Conservation (phyloP, 345 rosid genomes). For the Erucastrum elatum region DNA sequence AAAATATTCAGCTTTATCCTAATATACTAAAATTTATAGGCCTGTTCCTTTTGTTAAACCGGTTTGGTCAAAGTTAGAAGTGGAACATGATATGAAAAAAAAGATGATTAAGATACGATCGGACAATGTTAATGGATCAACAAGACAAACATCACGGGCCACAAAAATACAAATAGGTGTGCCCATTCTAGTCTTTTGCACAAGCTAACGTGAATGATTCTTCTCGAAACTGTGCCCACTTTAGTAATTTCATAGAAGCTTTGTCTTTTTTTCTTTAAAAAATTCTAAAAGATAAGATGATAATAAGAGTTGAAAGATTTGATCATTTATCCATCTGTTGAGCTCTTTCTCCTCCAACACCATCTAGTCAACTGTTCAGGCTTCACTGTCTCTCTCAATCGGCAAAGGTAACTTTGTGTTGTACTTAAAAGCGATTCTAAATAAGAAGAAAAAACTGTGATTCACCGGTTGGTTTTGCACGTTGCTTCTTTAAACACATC, state of each 20-base stretch:
- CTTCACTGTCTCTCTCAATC: slow-evolving; percentile 22
- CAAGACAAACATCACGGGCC: neutral
- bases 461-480: neutral
- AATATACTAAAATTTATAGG: neutral
- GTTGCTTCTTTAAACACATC: neutral
- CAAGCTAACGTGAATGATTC: neutral
- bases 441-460: neutral
- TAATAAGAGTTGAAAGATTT: neutral
- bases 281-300: slow-evolving; percentile 2
- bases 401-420: slow-evolving; percentile 1
- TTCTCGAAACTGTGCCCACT: neutral
- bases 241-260: neutral
- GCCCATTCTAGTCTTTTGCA: neutral
- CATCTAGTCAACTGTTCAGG: neutral
- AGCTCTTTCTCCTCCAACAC: neutral
- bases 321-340: slow-evolving; percentile 2
- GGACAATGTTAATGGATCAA: neutral
- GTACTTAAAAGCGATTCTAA: neutral
- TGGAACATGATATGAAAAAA: neutral
- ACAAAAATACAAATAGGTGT: neutral
- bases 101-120: neutral
- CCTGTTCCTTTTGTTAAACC: neutral
- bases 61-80: neutral
- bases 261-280: neutral
- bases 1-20: neutral